Percentiles rank a stretch among this genome's conserved stretches.
These are phyloP conservation scores for Ganoderma multipileum DNA, from an alignment of 1,284 basidiomycete genomes.

Conservation along the genomic window DNA sequence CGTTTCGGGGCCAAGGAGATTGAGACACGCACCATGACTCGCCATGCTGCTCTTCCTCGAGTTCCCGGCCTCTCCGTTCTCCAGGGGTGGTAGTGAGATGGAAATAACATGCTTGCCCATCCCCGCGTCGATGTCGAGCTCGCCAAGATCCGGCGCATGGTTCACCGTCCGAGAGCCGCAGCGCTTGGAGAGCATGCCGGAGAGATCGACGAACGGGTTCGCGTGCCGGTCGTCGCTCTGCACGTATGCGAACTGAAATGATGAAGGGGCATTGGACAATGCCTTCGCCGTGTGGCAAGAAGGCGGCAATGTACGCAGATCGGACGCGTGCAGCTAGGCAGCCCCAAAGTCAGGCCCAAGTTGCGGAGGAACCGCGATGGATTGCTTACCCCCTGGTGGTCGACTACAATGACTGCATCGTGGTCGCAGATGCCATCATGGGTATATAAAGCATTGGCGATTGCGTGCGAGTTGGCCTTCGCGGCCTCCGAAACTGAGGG, in stretches of 20 bases:
- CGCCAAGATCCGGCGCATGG: conserved; percentile 22
- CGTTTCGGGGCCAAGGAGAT: too few species aligned
- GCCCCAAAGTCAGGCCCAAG: conserved; percentile 8
- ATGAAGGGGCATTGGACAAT: conserved; percentile 55
- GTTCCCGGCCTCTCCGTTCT: conserved; percentile 43
- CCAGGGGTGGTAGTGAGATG: conserved; percentile 59
- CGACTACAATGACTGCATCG: conserved; percentile 68
- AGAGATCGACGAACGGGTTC: conserved; percentile 43
- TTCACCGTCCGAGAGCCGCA: conserved; percentile 54
- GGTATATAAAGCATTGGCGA: conserved; percentile 53
- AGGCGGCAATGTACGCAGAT: conserved; percentile 64
- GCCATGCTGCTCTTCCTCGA: conserved; percentile 54
- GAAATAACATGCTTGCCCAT: conserved; percentile 62
- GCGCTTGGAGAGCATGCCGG: conserved; percentile 51
- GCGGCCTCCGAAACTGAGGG: conserved; percentile 44
- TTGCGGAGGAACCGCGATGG: background rate
- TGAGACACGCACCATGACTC: conserved; percentile 56
- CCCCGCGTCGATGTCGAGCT: conserved; percentile 18
- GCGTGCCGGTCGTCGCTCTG: conserved; percentile 37
- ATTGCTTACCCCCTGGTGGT: conserved; percentile 69
- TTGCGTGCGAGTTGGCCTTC: conserved; percentile 40
- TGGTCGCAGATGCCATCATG: conserved; percentile 61
- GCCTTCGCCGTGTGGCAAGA: conserved; percentile 54
- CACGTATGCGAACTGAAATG: conserved; percentile 70
- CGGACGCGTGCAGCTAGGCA: conserved; percentile 69